These are phyloP conservation scores for Bruguiera gymnorhiza DNA, from an alignment of 345 rosid species.

Conservation along the genomic window DNA sequence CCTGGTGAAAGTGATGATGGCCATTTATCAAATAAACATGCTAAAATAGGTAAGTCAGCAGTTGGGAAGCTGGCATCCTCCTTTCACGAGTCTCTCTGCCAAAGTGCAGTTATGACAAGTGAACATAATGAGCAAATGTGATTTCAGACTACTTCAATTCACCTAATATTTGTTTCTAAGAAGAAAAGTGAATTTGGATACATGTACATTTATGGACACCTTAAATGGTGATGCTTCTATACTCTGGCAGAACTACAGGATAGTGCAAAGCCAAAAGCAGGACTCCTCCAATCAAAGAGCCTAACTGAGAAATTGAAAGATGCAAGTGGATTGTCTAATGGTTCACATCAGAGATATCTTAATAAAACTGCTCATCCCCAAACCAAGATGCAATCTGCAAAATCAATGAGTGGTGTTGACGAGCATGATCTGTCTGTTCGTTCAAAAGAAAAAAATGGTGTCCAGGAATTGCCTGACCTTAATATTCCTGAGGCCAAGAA, in stretches of 20 bases:
- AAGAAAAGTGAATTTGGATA: constrained; percentile 18
- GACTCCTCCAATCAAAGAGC: constrained; percentile 17
- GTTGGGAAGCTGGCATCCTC: constrained; percentile 36
- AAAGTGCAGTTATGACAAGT: constrained; percentile 9
- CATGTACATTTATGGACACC: constrained; percentile 17
- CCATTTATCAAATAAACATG: constrained; percentile 19
- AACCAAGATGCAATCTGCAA: constrained; percentile 12
- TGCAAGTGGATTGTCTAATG: constrained; percentile 14
- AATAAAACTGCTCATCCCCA: constrained; percentile 19
- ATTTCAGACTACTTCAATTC: constrained; percentile 40
- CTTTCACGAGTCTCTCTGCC: constrained; percentile 29
- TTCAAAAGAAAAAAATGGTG: constrained; percentile 26
- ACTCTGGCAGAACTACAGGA: constrained; percentile 13
- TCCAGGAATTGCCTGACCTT: constrained; percentile 38
- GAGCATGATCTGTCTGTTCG: constrained; percentile 43
- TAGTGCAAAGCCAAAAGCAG: constrained; percentile 17
- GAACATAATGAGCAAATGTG: constrained; percentile 30
- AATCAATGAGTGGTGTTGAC: constrained; percentile 13
- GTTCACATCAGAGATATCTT: constrained; percentile 13
- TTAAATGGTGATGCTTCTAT: constrained; percentile 23
- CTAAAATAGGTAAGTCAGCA: constrained; percentile 39
- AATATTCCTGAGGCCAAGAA: constrained; percentile 48
- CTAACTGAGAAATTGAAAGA: constrained; percentile 14
- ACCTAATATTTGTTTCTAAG: constrained; percentile 29
- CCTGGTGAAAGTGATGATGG: constrained; percentile 22